Percentiles rank a stretch among this genome's conserved stretches.
phyloP scores from a whole-genome alignment of 2,329 filamentous ascomycete species.

The Phyllosticta citribraziliensis region DNA sequence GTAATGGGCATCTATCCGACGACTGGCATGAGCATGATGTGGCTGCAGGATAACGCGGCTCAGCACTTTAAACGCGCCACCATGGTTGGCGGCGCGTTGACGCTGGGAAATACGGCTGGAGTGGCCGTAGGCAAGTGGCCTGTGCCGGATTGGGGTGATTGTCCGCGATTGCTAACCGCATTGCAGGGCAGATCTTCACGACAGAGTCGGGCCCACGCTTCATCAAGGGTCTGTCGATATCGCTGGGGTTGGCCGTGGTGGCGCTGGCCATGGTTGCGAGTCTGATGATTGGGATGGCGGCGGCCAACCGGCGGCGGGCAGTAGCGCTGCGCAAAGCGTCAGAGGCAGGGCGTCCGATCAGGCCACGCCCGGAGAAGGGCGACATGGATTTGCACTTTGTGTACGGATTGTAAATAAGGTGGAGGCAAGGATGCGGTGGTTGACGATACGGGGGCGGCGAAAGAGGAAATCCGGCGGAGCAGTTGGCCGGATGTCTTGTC shows the following conservation, averaged over 20 bases:
- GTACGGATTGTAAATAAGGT: not conserved
- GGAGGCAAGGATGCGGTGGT: not conserved
- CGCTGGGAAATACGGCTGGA: slow-evolving; percentile 8
- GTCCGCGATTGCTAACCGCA: not conserved
- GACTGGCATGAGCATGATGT: slow-evolving; percentile 10
- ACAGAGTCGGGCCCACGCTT: slow-evolving; percentile 3
- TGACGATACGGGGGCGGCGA: not conserved
- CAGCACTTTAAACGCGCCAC: slow-evolving; percentile 9
- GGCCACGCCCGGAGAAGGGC: slow-evolving; percentile 5
- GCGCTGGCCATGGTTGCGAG: slow-evolving; percentile 6
- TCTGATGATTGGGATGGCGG: slow-evolving; percentile 7
- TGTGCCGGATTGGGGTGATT: not conserved
- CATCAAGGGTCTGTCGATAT: slow-evolving; percentile 9
- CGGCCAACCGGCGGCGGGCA: slow-evolving; percentile 6
- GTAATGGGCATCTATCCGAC: slow-evolving; percentile 8
- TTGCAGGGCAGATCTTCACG: slow-evolving; percentile 7
- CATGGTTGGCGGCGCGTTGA: slow-evolving; percentile 10
- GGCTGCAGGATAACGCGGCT: slow-evolving; percentile 9
- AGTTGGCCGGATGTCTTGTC: not conserved
- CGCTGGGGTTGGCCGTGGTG: slow-evolving; percentile 8
- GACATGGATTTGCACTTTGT: slow-evolving; percentile 9
- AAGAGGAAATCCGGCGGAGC: not conserved
- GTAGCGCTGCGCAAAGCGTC: slow-evolving; percentile 4
- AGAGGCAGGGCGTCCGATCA: slow-evolving; percentile 3
- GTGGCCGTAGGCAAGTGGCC: slow-evolving; percentile 4